Conservation (phyloP, 73 alveolate species). For the Tetrahymena malaccensis region DNA sequence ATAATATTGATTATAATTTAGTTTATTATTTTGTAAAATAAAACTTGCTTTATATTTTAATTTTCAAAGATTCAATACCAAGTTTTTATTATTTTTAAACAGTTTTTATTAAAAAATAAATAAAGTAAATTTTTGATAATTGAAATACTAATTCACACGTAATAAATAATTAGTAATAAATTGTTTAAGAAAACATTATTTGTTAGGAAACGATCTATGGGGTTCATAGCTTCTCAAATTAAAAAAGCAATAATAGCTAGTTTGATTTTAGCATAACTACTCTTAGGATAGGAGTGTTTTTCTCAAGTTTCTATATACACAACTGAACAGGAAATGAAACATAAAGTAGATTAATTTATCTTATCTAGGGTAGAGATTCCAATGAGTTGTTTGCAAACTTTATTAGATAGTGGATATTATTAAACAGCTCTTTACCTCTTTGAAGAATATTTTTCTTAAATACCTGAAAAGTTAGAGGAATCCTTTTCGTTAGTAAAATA, state of each 20-base stretch:
- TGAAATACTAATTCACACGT: background rate
- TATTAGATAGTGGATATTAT: background rate
- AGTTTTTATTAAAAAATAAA: too few species aligned
- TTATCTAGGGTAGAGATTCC: background rate
- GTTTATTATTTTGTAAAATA: too few species aligned
- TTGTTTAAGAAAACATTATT: background rate
- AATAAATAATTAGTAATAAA: background rate
- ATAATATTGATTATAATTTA: background rate
- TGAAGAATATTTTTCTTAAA: background rate
- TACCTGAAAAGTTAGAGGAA: background rate
- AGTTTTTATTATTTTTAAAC: background rate
- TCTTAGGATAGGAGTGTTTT: background rate
- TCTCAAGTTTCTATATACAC: background rate
- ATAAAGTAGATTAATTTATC: background rate
- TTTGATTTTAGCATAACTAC: background rate
- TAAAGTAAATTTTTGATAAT: background rate
- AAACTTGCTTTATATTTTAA: background rate
- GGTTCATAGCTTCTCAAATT: background rate
- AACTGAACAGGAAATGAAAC: background rate
- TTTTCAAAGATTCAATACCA: too few species aligned
- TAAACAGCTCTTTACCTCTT: background rate
- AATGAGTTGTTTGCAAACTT: background rate
- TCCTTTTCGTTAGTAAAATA: background rate
- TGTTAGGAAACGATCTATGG: background rate
- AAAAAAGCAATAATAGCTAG: background rate